Base-by-base conservation (phyloP, 352 stramenopile species). In the Pythium plurisporium region DNA sequence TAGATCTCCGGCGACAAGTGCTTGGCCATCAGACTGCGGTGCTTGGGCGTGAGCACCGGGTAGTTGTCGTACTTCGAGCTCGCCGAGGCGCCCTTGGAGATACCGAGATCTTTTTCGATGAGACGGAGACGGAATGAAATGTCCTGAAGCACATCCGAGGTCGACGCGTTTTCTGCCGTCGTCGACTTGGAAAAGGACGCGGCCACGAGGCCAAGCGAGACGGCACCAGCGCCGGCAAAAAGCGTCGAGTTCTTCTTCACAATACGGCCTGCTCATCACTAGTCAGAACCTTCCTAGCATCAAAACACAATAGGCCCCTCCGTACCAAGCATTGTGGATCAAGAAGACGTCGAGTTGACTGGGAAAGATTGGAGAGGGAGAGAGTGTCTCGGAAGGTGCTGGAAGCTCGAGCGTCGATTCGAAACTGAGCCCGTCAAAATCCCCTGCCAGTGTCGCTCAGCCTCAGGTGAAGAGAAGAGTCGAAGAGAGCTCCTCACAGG, bases 11-110 rank as follows among this genome's bases (percentile, higher is more conserved):
- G 76, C 22, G 68, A 91, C 55, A 95, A 61, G 54, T 88, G 62
- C 61, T 94, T 92, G n/a, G 82, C 80, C 84, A 96, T 94, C 27
- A 95, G 64, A 30, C 79, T 92, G 44, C 74, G 81, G 72, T 96
- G 87, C 64, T 92, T 90, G 17, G 78, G 64, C 4, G 79, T 91
- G 42, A 96, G 91, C 14, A 79, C 70, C 1, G 87, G 87, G 48
- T 77, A 89, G 55, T 88, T 88, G 67, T 86, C 73, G 44, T 87
- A 81, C 11, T 64, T 72, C 15, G 81, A 89, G 51, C 55, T 66
- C 19, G 36, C 38, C 38, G 53, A 50, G 14, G 45, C 20, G 8
- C 62, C 61, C 25, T 59, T 59, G 31, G 60, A 65, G 66, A 89
- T 74, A 20, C 79, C 79, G 45, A 89, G 58, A 51, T 89, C 79